Evolutionary conservation across 306 rosid genomes (phyloP).

Genomic region (Styphnolobium japonicum): DNA sequence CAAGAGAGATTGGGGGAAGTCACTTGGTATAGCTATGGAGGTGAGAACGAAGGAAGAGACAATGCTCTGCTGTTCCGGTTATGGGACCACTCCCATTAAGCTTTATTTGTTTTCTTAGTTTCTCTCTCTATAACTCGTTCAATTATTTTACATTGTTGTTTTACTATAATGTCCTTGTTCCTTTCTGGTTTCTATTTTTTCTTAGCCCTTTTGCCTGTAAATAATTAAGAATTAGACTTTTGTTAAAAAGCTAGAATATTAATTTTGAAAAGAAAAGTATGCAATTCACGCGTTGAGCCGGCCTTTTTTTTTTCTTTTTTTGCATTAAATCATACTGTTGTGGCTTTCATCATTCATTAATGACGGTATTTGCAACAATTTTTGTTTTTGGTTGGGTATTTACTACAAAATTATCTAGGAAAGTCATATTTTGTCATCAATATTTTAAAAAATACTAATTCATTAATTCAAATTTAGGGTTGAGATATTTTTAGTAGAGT

Average conservation of each 20-base stretch:
- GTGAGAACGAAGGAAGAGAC: slow-evolving; percentile 66
- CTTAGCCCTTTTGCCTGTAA: background rate
- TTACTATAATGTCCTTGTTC: slow-evolving; percentile 17
- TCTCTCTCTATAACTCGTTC: background rate
- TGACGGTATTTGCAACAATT: background rate
- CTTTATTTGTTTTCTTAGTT: background rate
- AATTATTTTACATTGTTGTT: slow-evolving; percentile 30
- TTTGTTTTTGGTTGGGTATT: background rate
- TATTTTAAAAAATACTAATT: no score
- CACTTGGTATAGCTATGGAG: background rate
- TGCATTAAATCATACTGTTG: background rate
- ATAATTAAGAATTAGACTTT: no score
- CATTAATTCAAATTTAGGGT: no score
- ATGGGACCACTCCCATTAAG: slow-evolving; percentile 36
- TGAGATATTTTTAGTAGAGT: no score
- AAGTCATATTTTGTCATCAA: no score
- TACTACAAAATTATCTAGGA: no score
- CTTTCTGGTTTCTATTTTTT: background rate
- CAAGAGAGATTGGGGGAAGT: background rate
- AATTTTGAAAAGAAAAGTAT: background rate
- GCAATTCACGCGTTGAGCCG: background rate
- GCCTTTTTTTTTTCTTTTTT: background rate
- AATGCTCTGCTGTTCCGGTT: slow-evolving; percentile 38
- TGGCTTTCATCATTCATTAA: background rate
- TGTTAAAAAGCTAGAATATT: no score